These are phyloP conservation scores for Glutinoglossum americanum DNA, from an alignment of 495 filamentous ascomycete genomes.

Conservation along the genomic window DNA sequence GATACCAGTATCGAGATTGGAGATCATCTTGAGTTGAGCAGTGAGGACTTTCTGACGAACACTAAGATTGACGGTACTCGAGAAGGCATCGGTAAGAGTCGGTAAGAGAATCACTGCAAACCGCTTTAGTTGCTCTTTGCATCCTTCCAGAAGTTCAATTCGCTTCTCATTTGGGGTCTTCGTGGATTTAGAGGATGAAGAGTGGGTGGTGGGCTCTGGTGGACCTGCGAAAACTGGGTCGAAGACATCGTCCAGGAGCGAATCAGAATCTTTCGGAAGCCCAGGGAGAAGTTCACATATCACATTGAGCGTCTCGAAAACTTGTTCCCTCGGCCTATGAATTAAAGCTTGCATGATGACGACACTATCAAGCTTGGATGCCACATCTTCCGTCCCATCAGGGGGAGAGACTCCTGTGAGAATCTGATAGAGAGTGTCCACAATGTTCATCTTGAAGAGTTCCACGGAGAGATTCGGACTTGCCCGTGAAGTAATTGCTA, in stretches of 20 bases:
- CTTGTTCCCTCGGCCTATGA: slow-evolving; percentile 86
- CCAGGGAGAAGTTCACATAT: slow-evolving; percentile 86
- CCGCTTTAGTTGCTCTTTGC: slow-evolving; percentile 66
- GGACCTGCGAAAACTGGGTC: slow-evolving; percentile 16
- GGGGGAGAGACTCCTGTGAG: slow-evolving; percentile 90
- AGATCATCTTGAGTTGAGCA: slow-evolving; percentile 94
- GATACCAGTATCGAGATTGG: slow-evolving; percentile 68
- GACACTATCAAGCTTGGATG: slow-evolving; percentile 85
- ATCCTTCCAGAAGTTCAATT: slow-evolving; percentile 50
- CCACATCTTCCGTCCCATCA: slow-evolving; percentile 52
- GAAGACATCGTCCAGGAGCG: slow-evolving; percentile 26
- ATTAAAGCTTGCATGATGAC: slow-evolving; percentile 98
- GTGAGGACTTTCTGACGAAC: slow-evolving; percentile 93
- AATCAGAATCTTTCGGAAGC: slow-evolving; percentile 28
- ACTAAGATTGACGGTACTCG: slow-evolving; percentile 90
- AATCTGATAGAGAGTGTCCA: slow-evolving; percentile 95
- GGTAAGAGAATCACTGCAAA: slow-evolving; percentile 93
- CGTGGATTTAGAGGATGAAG: slow-evolving; percentile 21
- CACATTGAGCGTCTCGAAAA: slow-evolving; percentile 92
- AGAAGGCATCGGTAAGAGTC: slow-evolving; percentile 90
- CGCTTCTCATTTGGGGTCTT: slow-evolving; percentile 57
- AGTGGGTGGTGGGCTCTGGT: slow-evolving; percentile 8
- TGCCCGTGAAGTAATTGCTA: slow-evolving; percentile 70
- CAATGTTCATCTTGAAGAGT: slow-evolving; percentile 88
- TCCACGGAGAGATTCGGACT: slow-evolving; percentile 76